Conservation (phyloP, 2,329 filamentous ascomycete species). For the Talaromyces funiculosus region DNA sequence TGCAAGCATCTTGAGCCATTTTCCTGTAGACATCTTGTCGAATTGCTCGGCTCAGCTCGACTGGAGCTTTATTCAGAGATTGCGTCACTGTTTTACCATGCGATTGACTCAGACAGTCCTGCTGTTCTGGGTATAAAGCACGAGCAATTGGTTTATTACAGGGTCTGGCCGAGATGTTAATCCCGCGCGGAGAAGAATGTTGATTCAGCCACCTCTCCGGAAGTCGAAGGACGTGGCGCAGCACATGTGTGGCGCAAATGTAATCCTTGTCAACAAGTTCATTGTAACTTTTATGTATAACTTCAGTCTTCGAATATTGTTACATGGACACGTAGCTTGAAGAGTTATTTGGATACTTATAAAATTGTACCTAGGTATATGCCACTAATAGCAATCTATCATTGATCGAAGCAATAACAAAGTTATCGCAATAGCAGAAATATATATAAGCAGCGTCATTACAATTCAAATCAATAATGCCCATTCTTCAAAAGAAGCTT, state of each 20-base stretch:
- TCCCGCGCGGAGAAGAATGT: neutral
- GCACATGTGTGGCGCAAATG: neutral
- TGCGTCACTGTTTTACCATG: neutral
- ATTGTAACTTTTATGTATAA: too few species aligned
- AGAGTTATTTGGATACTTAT: too few species aligned
- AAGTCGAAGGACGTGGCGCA: neutral
- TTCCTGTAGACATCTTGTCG: constrained; percentile 23
- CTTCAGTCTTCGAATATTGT: too few species aligned
- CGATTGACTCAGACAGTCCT: neutral
- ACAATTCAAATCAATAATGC: neutral
- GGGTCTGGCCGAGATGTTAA: neutral
- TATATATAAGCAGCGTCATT: neutral
- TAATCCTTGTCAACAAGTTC: too few species aligned
- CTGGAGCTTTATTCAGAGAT: neutral
- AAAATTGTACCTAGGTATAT: too few species aligned
- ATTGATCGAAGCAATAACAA: too few species aligned
- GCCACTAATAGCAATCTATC: too few species aligned
- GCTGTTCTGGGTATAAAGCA: neutral
- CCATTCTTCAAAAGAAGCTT: neutral
- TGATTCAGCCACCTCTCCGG: neutral
- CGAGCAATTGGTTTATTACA: neutral
- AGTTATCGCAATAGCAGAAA: neutral
- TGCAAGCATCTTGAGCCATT: constrained; percentile 62
- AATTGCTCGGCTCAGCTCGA: neutral
- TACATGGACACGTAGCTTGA: too few species aligned